Base-by-base conservation (phyloP, 2,329 filamentous ascomycete genomes). In the Aspergillus sp. region DNA sequence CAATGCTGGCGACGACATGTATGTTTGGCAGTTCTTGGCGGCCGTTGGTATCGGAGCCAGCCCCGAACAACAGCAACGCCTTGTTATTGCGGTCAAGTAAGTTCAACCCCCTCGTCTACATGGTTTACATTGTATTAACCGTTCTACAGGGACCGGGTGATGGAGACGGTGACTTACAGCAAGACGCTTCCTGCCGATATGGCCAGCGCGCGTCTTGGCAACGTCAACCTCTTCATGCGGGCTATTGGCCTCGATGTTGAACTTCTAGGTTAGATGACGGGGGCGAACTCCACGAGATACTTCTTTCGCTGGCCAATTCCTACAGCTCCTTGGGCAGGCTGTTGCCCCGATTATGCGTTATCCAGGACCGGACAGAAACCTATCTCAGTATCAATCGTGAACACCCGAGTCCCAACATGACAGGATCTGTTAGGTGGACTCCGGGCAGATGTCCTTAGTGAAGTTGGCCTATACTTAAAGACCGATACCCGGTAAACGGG, bases 201-300 rank as follows among this genome's bases (percentile, higher is more conserved):
- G 87, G 88, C 90, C 11, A 87, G 87, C 62, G 88, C 91, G 73
- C 88, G 94, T 61, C 82, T 96, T 60, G 89, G 90, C 60, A 96
- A 96, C 72, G 95, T 99, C 67, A 99, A 99, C 75, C 81, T 99
- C 58, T 99, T 99, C 77, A 97, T 99, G 93, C 90, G 92, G 71
- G 95, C 94, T 58, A 97, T 99, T 77, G 95, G 95, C n/a, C 84
- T 99, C 73, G 95, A 99, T 80, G 95, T 99, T 54, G 95, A 97
- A 66, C 76, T 88, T 68, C 81, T 89, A 64, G 84, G 84, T 67
- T 88, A 78, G 81, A 30, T 17, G 21, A 11, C 7, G 25, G 23
- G 32, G 21, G 30, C 13, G 32, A 36, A 5, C 11, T 27, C 11
- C 15, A n/a, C 25, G 25, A 41, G 55, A n/a, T 41, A 44, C 21